phyloP scores from a whole-genome alignment of 208 protist genomes.

The Leptomonas seymouri region DNA sequence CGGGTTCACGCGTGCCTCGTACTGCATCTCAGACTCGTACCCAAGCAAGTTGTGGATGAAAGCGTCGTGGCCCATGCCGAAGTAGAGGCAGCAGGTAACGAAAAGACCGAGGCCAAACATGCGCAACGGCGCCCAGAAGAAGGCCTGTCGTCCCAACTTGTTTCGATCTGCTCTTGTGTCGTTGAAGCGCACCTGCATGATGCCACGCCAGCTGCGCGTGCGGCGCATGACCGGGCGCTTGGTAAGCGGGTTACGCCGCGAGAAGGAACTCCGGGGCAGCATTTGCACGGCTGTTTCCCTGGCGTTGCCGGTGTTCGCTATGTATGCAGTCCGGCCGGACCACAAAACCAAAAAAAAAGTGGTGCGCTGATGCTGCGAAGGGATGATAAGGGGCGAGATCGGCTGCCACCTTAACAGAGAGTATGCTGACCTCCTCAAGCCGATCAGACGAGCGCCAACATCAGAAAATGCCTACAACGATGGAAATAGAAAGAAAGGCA shows the following conservation, averaged over 20 bases:
- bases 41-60: slow-evolving; percentile 86
- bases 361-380: no score
- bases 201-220: slow-evolving; percentile 88
- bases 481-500: no score
- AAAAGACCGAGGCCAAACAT: slow-evolving; percentile 72
- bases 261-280: slow-evolving; percentile 5
- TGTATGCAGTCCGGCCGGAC: not conserved
- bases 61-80: slow-evolving; percentile 73
- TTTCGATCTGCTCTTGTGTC: slow-evolving; percentile 77
- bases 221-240: slow-evolving; percentile 78
- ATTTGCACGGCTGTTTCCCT: not conserved
- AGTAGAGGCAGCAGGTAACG: slow-evolving; percentile 58
- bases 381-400: no score
- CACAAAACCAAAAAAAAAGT: no score
- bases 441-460: no score
- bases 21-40: slow-evolving; percentile 92
- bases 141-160: slow-evolving; percentile 54
- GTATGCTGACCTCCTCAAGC: no score
- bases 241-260: slow-evolving; percentile 29
- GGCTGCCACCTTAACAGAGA: no score
- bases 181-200: slow-evolving; percentile 91
- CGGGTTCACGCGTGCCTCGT: slow-evolving; percentile 86
- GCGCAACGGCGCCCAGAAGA: slow-evolving; percentile 77
- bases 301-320: no score
- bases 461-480: no score